Percentiles rank a stretch among this genome's conserved stretches.
Evolutionary conservation across 2,329 filamentous ascomycete species (phyloP).

Genomic region (Aureobasidium uvarum): DNA sequence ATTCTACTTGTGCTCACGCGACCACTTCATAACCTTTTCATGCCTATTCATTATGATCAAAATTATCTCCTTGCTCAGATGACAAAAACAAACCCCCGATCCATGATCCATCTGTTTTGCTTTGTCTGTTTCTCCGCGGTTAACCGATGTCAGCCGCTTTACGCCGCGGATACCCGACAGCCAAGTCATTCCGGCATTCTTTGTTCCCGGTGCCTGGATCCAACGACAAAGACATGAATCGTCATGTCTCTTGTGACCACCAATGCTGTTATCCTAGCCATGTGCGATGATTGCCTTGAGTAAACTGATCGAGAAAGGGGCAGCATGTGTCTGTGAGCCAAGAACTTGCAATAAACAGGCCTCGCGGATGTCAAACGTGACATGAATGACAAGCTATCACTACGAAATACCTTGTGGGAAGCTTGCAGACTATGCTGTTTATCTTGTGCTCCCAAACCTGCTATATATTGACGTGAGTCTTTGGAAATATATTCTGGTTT

Average conservation of each 20-base stretch:
- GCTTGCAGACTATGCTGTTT: too few species aligned
- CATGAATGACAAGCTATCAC: too few species aligned
- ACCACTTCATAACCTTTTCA: background rate
- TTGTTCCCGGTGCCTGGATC: background rate
- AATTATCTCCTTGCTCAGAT: background rate
- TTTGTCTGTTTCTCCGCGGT: background rate
- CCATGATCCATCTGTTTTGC: background rate
- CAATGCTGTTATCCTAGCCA: background rate
- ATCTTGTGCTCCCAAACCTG: too few species aligned
- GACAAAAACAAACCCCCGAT: background rate
- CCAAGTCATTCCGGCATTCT: background rate
- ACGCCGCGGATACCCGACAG: background rate
- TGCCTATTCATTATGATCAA: background rate
- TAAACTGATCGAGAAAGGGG: background rate
- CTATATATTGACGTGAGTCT: too few species aligned
- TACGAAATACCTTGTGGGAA: too few species aligned
- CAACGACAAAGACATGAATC: background rate
- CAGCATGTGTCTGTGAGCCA: background rate
- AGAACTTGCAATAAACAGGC: background rate
- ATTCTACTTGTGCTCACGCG: background rate
- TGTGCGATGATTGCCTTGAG: background rate
- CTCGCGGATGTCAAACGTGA: too few species aligned
- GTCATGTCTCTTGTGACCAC: conserved; percentile 1
- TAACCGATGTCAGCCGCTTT: background rate
- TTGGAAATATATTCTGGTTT: too few species aligned